These are phyloP conservation scores for Aspergillus wentii DNA, from an alignment of 495 filamentous ascomycete species.

Conservation along the genomic window DNA sequence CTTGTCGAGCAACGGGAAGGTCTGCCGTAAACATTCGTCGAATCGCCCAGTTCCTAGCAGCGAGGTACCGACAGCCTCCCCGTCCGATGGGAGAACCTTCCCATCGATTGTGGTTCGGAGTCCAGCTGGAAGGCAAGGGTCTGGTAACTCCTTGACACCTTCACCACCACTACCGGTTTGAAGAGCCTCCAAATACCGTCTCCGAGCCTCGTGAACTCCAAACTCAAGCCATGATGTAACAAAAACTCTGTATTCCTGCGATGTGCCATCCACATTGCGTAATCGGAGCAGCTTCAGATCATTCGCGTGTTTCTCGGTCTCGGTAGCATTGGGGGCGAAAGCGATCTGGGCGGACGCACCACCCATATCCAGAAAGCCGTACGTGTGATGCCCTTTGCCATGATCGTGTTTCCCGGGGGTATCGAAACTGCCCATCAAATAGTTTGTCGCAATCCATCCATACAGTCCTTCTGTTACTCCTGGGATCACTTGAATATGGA, in stretches of 20 bases:
- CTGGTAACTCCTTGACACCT: slow-evolving; percentile 64
- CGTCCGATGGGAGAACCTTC: slow-evolving; percentile 28
- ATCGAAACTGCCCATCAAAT: slow-evolving; percentile 90
- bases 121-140: slow-evolving; percentile 85
- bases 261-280: slow-evolving; percentile 70
- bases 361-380: slow-evolving; percentile 98
- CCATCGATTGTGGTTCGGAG: slow-evolving; percentile 62
- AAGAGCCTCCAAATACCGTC: slow-evolving; percentile 71
- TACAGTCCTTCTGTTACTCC: slow-evolving; percentile 98
- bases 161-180: slow-evolving; percentile 51
- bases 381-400: slow-evolving; percentile 90
- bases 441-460: slow-evolving; percentile 99
- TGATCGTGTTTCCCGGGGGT: slow-evolving; percentile 65
- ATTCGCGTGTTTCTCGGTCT: slow-evolving; percentile 83
- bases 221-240: slow-evolving; percentile 96
- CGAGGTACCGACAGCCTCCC: slow-evolving; percentile 32
- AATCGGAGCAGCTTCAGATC: slow-evolving; percentile 83
- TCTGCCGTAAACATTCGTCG: slow-evolving; percentile 74
- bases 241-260: slow-evolving; percentile 82
- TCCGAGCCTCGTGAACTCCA: slow-evolving; percentile 85
- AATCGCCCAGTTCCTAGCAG: slow-evolving; percentile 83
- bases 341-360: slow-evolving; percentile 96
- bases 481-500: slow-evolving; percentile 91
- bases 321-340: slow-evolving; percentile 91
- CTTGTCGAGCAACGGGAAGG: slow-evolving; percentile 85